Evolutionary conservation across 73 alveolate species (phyloP).

Genomic region (Symbiodinium natans): DNA sequence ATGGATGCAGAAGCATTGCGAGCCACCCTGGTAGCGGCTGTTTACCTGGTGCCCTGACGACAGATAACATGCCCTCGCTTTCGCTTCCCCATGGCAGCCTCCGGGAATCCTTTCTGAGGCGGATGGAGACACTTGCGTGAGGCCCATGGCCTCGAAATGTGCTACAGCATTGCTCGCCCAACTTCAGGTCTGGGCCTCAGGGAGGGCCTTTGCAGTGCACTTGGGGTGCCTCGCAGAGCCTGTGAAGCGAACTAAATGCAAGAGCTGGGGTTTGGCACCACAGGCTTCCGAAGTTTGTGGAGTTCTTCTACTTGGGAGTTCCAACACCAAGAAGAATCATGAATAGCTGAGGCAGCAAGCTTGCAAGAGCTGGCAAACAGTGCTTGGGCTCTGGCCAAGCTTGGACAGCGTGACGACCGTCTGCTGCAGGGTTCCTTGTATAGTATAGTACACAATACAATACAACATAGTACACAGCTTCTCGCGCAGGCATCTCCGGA

Average conservation of each 20-base stretch:
- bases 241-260: not conserved
- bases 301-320: no score
- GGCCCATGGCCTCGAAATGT: not conserved
- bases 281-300: no score
- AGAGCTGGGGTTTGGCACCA: no score
- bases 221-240: no score
- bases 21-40: constrained; percentile 47
- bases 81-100: not conserved
- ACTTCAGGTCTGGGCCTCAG: not conserved
- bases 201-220: not conserved
- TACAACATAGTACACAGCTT: no score
- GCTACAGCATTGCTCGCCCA: not conserved
- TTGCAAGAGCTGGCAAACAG: not conserved
- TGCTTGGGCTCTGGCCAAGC: not conserved
- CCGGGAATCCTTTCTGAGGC: not conserved
- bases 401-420: not conserved
- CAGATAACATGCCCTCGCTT: not conserved
- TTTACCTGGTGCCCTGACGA: not conserved
- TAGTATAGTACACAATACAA: not conserved
- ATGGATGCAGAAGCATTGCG: constrained; percentile 28
- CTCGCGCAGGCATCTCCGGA: not conserved
- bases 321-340: not conserved
- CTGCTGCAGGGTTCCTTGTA: not conserved
- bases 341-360: not conserved
- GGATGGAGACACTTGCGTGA: not conserved